Percentiles rank a stretch among this genome's conserved stretches.
Conservation (phyloP, 495 filamentous ascomycete species). For the Podospora australis region DNA sequence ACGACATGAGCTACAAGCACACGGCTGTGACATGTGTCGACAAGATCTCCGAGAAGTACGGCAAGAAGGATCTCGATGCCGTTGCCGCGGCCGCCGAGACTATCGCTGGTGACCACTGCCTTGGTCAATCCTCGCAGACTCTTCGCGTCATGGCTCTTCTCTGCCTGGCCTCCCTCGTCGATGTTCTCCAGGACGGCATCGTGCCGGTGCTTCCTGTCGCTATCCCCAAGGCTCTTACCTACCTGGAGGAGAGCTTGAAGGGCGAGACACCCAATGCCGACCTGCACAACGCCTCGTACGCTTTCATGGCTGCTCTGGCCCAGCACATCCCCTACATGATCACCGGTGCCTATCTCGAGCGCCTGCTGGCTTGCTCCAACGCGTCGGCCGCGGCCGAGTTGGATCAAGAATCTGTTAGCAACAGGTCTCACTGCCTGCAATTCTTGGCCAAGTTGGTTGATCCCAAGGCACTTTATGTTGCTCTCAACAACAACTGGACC, state of each 20-base stretch:
- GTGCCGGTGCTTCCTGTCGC: conserved; percentile 74
- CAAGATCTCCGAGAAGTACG: conserved; percentile 83
- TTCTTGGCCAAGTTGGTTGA: conserved; percentile 68
- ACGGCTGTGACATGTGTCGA: conserved; percentile 82
- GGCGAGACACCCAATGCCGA: conserved; percentile 46
- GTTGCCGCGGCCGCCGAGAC: conserved; percentile 62
- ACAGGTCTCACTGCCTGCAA: conserved; percentile 59
- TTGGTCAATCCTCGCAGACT: conserved; percentile 63
- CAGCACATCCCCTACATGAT: conserved; percentile 83
- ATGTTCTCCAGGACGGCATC: conserved; percentile 76
- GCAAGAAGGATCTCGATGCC: conserved; percentile 69
- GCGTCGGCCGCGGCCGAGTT: conserved; percentile 55
- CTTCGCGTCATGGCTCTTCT: conserved; percentile 78
- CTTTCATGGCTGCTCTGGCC: conserved; percentile 69
- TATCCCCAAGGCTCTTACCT: conserved; percentile 60
- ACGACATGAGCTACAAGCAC: conserved; percentile 66
- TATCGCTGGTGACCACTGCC: conserved; percentile 67
- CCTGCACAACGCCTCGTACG: conserved; percentile 75
- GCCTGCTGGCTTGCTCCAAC: conserved; percentile 60
- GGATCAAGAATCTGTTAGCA: conserved; percentile 52
- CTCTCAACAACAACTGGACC: conserved; percentile 64
- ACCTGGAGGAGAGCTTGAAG: conserved; percentile 57
- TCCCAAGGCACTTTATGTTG: conserved; percentile 55
- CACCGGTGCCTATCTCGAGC: conserved; percentile 62
- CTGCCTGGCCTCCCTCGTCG: conserved; percentile 79